Evolutionary conservation across 805 yeast species (phyloP).

Genomic region (Yarrowia alimentaria): DNA sequence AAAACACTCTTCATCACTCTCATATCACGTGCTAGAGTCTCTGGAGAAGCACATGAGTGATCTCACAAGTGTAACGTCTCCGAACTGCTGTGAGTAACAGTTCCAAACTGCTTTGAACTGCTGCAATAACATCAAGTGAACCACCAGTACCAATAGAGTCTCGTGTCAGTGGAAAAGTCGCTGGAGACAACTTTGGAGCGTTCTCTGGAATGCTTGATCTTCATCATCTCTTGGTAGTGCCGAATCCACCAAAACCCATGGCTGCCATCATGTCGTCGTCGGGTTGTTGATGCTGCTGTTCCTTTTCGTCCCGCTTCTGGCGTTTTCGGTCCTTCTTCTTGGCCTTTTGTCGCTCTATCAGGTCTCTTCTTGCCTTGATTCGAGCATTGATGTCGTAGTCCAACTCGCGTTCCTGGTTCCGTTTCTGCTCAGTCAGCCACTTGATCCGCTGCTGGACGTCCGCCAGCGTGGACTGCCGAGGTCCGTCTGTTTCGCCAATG

Average conservation of each 20-base stretch:
- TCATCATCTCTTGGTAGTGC: background rate
- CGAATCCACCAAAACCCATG: conserved; percentile 26
- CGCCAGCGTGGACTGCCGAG: conserved; percentile 43
- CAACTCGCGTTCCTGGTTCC: conserved; percentile 29
- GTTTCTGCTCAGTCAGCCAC: conserved; percentile 40
- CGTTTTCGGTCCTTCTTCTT: conserved; percentile 15
- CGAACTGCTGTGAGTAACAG: too few species aligned
- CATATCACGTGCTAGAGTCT: too few species aligned
- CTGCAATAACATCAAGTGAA: too few species aligned
- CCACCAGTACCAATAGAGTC: too few species aligned
- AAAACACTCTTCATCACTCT: too few species aligned
- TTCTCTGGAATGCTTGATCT: too few species aligned
- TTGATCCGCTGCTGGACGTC: conserved; percentile 48
- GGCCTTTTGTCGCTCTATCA: conserved; percentile 1
- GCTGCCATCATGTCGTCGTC: conserved; percentile 24
- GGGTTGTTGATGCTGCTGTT: too few species aligned
- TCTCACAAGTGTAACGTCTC: too few species aligned
- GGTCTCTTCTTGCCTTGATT: conserved; percentile 1
- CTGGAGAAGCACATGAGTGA: too few species aligned
- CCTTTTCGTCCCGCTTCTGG: conserved; percentile 5
- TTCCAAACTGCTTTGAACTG: too few species aligned
- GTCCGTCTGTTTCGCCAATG: conserved; percentile 43
- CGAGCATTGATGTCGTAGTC: conserved; percentile 22
- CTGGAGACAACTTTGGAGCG: too few species aligned
- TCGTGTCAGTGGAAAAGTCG: too few species aligned